Conservation (phyloP, 139 green algal genomes). For the Chlorella vulgaris region DNA sequence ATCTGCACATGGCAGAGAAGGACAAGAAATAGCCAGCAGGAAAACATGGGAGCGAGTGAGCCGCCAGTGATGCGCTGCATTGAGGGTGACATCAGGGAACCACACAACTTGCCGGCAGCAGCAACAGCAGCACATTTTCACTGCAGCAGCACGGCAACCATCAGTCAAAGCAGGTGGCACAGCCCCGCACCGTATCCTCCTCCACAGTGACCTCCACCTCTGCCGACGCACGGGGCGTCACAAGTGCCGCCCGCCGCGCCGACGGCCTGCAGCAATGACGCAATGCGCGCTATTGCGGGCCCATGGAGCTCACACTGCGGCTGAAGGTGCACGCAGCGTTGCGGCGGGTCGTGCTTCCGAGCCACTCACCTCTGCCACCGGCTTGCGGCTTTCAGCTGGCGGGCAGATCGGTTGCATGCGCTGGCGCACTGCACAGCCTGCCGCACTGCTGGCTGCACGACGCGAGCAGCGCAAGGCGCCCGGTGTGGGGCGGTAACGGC, state of each 20-base stretch:
- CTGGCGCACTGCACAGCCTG: neutral
- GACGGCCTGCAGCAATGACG: neutral
- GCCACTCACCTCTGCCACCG: slow-evolving; percentile 9
- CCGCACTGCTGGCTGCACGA: neutral
- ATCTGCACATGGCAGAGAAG: slow-evolving; percentile 46
- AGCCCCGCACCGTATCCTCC: slow-evolving; percentile 18
- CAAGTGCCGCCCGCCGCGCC: slow-evolving; percentile 12
- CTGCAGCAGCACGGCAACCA: too few species aligned
- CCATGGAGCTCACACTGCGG: too few species aligned
- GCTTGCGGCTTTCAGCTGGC: neutral
- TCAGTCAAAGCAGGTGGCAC: neutral
- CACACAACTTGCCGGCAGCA: too few species aligned
- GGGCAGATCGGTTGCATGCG: neutral
- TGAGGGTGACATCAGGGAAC: too few species aligned
- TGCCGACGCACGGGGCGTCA: slow-evolving; percentile 11
- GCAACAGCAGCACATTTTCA: too few species aligned
- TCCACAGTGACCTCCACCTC: slow-evolving; percentile 30
- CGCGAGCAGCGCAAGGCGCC: neutral
- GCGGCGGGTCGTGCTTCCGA: too few species aligned
- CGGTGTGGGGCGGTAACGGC: neutral
- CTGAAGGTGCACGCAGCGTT: too few species aligned
- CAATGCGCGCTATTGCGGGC: neutral
- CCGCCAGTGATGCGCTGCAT: too few species aligned
- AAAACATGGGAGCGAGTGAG: neutral
- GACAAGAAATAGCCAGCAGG: neutral